Base-by-base conservation (phyloP, 345 rosid genomes). In the Ailanthus altissimus region DNA sequence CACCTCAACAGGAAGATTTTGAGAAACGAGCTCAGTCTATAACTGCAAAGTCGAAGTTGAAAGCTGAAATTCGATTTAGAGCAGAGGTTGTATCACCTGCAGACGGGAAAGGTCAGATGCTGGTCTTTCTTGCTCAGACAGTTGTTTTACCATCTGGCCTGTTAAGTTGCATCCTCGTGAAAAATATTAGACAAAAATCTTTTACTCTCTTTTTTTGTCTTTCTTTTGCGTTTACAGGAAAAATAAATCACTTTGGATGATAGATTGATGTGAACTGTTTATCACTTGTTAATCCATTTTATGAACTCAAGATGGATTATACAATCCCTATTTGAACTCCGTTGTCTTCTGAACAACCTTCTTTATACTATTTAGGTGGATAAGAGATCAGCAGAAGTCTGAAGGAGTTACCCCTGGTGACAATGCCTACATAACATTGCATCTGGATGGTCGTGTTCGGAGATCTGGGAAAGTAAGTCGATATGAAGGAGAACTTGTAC, bases 371-470 rank as follows among this genome's bases (percentile, higher is more conserved):
- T 81, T 82, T 81, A 96, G 99, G 87, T 91, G 97, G 99, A 90
- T 93, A 83, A 86, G 83, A 78, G 99, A 92, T 73, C 98, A 92
- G 83, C 98, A 96, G 67, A 83, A 84, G 81, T 89, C 97, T 26
- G 97, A 91, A 88, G 97, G 97, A 82, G 98, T 93, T 60, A 80
- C 79, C 51, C 97, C 97, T 0, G 97, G 97, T 0, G 94, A 90
- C 84, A 95, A 96, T 61, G 98, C 91, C 68, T 96, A 93, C 88
- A 84, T 96, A 66, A 88, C 92, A 81, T 75, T 93, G 81, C 94
- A 95, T 51, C 87, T 96, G 56, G 99, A 96, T 91, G 98, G 99
- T 81, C 95, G 97, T 70, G 93, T 96, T 73, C 92, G 98, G 75
- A 90, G 97, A 92, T 92, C 94, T 16, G 97, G 98, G 47, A 89